These are phyloP conservation scores for Blastosporella zonata DNA, from an alignment of 1,284 basidiomycete species.

Conservation along the genomic window DNA sequence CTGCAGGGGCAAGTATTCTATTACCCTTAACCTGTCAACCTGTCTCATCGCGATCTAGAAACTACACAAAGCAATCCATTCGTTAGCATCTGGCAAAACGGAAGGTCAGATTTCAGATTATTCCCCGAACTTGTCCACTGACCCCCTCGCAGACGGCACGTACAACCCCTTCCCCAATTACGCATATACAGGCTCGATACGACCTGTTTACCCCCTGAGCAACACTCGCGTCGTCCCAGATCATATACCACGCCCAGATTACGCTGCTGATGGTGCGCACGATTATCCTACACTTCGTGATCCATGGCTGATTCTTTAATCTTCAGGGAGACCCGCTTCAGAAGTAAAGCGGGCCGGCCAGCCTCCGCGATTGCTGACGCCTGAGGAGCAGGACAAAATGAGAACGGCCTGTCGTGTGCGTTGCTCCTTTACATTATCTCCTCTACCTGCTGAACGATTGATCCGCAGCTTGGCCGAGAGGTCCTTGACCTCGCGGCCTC, in stretches of 20 bases:
- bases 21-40: not conserved
- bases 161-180: slow-evolving; percentile 75
- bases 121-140: not conserved
- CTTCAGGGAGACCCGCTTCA: slow-evolving; percentile 56
- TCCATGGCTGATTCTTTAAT: slow-evolving; percentile 14
- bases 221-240: slow-evolving; percentile 66
- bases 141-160: slow-evolving; percentile 48
- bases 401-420: slow-evolving; percentile 71
- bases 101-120: slow-evolving; percentile 27
- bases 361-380: slow-evolving; percentile 60
- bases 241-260: slow-evolving; percentile 79
- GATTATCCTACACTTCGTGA: slow-evolving; percentile 18
- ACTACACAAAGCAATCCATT: slow-evolving; percentile 75
- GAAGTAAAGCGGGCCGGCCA: slow-evolving; percentile 60
- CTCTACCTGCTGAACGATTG: not conserved
- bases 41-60: slow-evolving; percentile 45
- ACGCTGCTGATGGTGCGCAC: slow-evolving; percentile 65
- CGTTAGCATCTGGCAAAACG: slow-evolving; percentile 39
- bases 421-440: slow-evolving; percentile 11
- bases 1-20: slow-evolving; percentile 22
- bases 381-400: slow-evolving; percentile 79
- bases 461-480: slow-evolving; percentile 77
- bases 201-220: slow-evolving; percentile 76
- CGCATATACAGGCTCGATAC: slow-evolving; percentile 66
- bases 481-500: slow-evolving; percentile 90